A percentile compares a stretch with the other conserved stretches of the same genome.
Conservation (phyloP, 177 flowering plant genomes). For the Telopea speciosissima region DNA sequence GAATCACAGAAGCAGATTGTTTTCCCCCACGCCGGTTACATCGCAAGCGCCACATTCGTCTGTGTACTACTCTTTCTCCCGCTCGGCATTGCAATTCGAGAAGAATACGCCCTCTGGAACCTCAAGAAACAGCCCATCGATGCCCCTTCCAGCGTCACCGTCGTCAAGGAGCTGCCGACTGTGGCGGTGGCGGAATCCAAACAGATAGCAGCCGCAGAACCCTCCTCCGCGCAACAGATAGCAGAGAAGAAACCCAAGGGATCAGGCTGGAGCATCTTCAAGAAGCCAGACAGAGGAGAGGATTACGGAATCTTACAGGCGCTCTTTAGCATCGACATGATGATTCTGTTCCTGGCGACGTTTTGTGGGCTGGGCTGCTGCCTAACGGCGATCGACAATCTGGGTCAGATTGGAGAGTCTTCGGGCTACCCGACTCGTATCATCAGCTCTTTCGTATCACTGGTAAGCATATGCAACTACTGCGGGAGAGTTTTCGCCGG, state of each 20-base stretch:
- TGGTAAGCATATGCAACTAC: constrained; percentile 78
- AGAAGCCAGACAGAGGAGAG: constrained; percentile 59
- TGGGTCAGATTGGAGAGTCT: constrained; percentile 68
- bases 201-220: too few species aligned
- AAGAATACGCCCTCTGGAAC: constrained; percentile 43
- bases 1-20: constrained; percentile 24
- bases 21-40: constrained; percentile 42
- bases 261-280: constrained; percentile 16
- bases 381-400: constrained; percentile 66
- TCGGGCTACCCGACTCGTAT: constrained; percentile 46
- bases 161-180: not conserved
- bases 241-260: not conserved
- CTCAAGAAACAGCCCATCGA: constrained; percentile 4
- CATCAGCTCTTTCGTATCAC: constrained; percentile 60
- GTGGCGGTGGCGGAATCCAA: not conserved
- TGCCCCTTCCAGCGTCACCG: too few species aligned
- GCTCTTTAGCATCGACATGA: constrained; percentile 49
- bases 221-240: too few species aligned
- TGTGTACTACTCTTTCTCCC: constrained; percentile 51
- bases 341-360: too few species aligned
- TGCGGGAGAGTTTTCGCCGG: constrained; percentile 48
- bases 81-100: constrained; percentile 37
- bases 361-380: constrained; percentile 65
- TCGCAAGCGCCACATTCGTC: constrained; percentile 32
- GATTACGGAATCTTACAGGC: constrained; percentile 79